Evolutionary conservation across 1,284 basidiomycete genomes (phyloP).

Genomic region (Ceratobasidium sp.): DNA sequence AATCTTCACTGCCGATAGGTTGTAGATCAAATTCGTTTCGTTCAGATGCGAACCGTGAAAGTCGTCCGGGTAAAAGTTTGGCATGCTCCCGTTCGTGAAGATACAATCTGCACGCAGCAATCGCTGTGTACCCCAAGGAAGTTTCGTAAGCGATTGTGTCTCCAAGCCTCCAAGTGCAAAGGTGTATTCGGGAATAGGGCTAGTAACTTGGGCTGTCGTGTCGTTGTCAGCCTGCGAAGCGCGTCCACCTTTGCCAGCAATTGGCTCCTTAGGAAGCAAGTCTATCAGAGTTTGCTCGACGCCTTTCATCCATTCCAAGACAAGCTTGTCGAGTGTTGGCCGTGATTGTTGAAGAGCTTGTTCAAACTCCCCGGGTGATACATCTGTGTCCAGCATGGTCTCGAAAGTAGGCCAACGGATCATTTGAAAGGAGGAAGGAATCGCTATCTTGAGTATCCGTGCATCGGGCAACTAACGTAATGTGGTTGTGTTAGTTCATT

Average conservation of each 20-base stretch:
- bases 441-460: neutral
- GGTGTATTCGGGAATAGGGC: neutral
- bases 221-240: neutral
- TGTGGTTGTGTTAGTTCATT: neutral
- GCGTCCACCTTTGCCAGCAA: neutral
- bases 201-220: neutral
- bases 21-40: neutral
- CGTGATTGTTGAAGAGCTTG: neutral
- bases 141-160: neutral
- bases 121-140: neutral
- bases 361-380: neutral
- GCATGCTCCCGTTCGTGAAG: neutral
- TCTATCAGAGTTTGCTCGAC: constrained; percentile 3
- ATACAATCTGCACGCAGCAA: constrained; percentile 9
- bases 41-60: neutral
- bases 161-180: neutral
- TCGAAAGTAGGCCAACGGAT: neutral
- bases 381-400: neutral
- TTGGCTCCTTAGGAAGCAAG: neutral
- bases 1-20: neutral
- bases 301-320: neutral
- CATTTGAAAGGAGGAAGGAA: neutral
- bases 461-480: neutral
- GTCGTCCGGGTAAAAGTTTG: constrained; percentile 10
- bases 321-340: neutral